Conservation (phyloP, 2,329 filamentous ascomycete species). For the Hypoxylon sp. region DNA sequence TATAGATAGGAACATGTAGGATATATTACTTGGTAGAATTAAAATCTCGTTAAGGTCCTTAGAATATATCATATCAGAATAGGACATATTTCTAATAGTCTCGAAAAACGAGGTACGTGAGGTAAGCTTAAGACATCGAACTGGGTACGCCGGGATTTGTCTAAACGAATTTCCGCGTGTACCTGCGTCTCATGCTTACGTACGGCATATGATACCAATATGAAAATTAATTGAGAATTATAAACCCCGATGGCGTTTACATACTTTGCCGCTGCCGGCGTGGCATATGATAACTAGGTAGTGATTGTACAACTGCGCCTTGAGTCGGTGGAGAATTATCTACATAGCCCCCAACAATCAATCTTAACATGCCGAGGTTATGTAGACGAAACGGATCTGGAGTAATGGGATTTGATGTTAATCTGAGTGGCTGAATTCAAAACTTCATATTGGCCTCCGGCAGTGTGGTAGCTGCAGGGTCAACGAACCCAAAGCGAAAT, state of each 20-base stretch:
- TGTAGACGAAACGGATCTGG: neutral
- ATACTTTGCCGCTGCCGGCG: conserved; percentile 13
- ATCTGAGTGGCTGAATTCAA: conserved; percentile 6
- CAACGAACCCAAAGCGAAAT: conserved; percentile 3
- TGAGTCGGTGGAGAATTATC: conserved; percentile 22
- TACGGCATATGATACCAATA: conserved; percentile 6
- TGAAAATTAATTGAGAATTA: conserved; percentile 4
- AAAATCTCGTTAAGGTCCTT: neutral
- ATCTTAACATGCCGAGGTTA: neutral
- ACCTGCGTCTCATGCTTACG: conserved; percentile 21
- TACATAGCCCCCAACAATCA: conserved; percentile 28
- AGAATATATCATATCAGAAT: neutral
- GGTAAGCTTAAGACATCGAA: conserved; percentile 20
- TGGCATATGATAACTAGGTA: neutral
- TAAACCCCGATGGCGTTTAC: conserved; percentile 20
- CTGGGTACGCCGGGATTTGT: neutral
- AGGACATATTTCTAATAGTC: neutral
- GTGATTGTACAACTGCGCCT: conserved; percentile 23
- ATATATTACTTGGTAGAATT: neutral
- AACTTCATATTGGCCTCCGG: conserved; percentile 8
- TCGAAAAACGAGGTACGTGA: neutral
- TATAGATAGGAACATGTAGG: neutral
- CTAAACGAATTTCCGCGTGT: conserved; percentile 21
- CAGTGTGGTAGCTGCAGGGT: neutral
- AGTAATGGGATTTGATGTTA: conserved; percentile 1